Evolutionary conservation across 2,329 filamentous ascomycete genomes (phyloP).

Genomic region (Paecilomyces sp.): DNA sequence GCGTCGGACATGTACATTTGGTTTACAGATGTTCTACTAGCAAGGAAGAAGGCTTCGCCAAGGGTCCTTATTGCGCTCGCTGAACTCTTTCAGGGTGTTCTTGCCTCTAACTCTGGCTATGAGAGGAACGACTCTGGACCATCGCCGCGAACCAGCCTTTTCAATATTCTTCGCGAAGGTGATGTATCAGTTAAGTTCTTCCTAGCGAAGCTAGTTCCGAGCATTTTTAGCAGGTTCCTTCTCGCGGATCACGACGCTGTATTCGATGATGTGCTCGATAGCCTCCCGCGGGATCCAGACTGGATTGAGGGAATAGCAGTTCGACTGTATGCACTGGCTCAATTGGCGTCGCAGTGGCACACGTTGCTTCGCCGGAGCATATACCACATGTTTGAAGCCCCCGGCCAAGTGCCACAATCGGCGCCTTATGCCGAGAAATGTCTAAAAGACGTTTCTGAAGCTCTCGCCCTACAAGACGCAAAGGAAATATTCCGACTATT

Average conservation of each 20-base stretch:
- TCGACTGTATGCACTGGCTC: conserved; percentile 67
- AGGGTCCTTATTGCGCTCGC: conserved; percentile 61
- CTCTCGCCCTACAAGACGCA: conserved; percentile 58
- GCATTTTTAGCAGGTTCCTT: conserved; percentile 74
- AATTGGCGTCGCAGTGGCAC: conserved; percentile 74
- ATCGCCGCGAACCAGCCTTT: conserved; percentile 63
- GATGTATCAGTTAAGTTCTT: conserved; percentile 67
- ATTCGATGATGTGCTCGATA: conserved; percentile 74
- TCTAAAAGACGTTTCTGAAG: conserved; percentile 57
- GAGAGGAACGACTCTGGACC: conserved; percentile 53
- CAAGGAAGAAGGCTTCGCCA: conserved; percentile 62
- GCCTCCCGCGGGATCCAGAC: conserved; percentile 64
- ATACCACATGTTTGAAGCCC: conserved; percentile 90
- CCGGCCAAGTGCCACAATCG: conserved; percentile 62
- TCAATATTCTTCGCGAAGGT: conserved; percentile 62
- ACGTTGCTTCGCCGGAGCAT: conserved; percentile 80
- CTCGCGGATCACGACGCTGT: conserved; percentile 76
- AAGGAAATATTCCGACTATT: conserved; percentile 75
- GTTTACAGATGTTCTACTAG: conserved; percentile 61
- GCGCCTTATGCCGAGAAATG: conserved; percentile 66
- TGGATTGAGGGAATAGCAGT: conserved; percentile 78
- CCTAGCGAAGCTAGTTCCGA: conserved; percentile 61
- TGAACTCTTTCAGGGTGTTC: conserved; percentile 61
- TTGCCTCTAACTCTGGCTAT: conserved; percentile 62
- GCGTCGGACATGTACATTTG: conserved; percentile 74